Percentiles rank a stretch among this genome's conserved stretches.
Conservation (phyloP, 2,329 filamentous ascomycete genomes). For the Colletotrichum eremochloae region DNA sequence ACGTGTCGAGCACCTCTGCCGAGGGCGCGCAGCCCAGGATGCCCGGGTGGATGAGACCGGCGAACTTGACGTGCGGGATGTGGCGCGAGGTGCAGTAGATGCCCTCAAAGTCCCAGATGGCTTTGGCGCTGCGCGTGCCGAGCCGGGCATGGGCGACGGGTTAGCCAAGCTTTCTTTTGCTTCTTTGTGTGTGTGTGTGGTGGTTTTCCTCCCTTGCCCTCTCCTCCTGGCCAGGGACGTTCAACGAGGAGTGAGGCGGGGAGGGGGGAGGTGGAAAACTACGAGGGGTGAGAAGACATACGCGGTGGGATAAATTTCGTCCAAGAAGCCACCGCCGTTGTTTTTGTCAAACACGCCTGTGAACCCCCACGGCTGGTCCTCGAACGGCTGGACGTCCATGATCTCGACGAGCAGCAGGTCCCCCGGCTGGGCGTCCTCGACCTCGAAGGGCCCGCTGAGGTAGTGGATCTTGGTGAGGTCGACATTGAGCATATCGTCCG, state of each 20-base stretch:
- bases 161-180: not conserved
- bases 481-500: constrained; percentile 88
- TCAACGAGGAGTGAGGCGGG: no score
- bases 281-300: constrained; percentile 55
- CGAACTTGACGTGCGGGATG: constrained; percentile 88
- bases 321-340: constrained; percentile 90
- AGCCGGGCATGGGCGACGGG: not conserved
- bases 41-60: constrained; percentile 90
- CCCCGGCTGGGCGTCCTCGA: constrained; percentile 86
- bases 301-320: constrained; percentile 88
- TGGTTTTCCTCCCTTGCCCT: not conserved
- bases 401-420: constrained; percentile 91
- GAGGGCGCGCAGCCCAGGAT: constrained; percentile 93
- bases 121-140: constrained; percentile 59
- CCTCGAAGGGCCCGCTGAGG: constrained; percentile 88
- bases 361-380: constrained; percentile 91
- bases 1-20: constrained; percentile 79
- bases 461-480: constrained; percentile 90
- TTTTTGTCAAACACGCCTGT: constrained; percentile 83
- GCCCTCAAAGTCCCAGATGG: constrained; percentile 70
- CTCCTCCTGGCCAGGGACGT: no score
- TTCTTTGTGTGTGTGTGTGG: not conserved
- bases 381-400: constrained; percentile 90
- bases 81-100: constrained; percentile 85
- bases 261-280: not conserved